These are phyloP conservation scores for Nicotiana benthamiana DNA, from an alignment of 257 asterid genomes.

Conservation along the genomic window DNA sequence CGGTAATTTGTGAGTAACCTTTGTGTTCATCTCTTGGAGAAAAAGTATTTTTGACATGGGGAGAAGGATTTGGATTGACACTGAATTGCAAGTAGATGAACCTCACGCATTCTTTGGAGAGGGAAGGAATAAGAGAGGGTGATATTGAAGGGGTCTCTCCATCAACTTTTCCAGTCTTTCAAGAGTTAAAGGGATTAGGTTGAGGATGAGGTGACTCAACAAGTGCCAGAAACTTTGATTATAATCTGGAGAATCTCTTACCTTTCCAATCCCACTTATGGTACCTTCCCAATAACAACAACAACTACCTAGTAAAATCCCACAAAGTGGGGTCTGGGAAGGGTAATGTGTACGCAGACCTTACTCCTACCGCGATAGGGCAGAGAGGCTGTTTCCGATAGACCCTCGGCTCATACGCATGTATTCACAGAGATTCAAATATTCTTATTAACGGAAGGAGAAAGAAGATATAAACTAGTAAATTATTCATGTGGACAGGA, in stretches of 20 bases:
- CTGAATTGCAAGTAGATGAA: too few relatives aligned
- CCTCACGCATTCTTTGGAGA: background rate
- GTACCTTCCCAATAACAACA: background rate
- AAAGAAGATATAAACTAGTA: too few relatives aligned
- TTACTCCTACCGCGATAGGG: too few relatives aligned
- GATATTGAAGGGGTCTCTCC: background rate
- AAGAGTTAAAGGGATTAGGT: background rate
- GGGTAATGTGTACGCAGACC: too few relatives aligned
- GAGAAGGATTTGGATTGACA: background rate
- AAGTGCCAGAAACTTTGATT: background rate
- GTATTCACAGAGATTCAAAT: too few relatives aligned
- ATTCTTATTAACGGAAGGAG: too few relatives aligned
- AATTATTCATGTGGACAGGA: too few relatives aligned
- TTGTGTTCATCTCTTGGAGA: background rate
- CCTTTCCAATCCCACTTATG: background rate
- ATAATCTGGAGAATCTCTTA: background rate
- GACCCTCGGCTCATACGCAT: too few relatives aligned
- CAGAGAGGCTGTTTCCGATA: too few relatives aligned
- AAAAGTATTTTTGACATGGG: background rate
- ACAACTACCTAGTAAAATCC: too few relatives aligned
- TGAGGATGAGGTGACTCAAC: background rate
- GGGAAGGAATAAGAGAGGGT: background rate
- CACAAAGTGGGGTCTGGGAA: too few relatives aligned
- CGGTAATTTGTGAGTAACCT: background rate
- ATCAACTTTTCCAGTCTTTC: background rate